Evolutionary conservation across 1,139 yeast genomes (phyloP), one percentile per base, ranked within the genome.

Genomic region (Spathaspora jeffriesii): DNA sequence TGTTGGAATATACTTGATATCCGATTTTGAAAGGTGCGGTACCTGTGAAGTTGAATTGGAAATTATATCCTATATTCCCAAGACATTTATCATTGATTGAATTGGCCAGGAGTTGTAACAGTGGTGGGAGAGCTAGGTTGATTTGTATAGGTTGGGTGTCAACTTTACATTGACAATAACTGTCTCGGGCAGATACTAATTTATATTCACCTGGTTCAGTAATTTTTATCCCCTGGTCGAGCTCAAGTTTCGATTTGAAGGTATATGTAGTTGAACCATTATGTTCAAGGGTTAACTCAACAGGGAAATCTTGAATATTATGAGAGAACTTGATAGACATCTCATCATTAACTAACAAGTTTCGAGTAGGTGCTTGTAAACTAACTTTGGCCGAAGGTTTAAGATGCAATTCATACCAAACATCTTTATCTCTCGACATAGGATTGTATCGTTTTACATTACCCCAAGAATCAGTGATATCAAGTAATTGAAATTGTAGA

Each of bases 31-130:
- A 93, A 3, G 98, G 98, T 1, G 96, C 87, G 23, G 83, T 78
- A 14, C 99, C 99, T 5, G 79, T 68, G 45, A 88, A 76, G 42
- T 81, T 85, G 53, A 92, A 91, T 42, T 79, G 79, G 49, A 90
- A 82, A 21, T 71, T 70, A 55, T 76, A 81, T 0, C 98, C 99
- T 9, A 90, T 84, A 45, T 92, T 89, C 1, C 99, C 99, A 30
- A 95, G 88, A 69, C 99, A 93, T 49, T 86, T 82, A 59, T 93
- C 98, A 32, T 82, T 72, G 2, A 92, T 81, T 2, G 91, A 84
- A 3, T 73, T 70, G 1, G 88, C 79, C 4, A 61, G 53, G 5
- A 87, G 82, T 45, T 62, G 70, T 55, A 83, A 76, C 49, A 61
- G 64, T 2, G 93, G 93, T 14, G 71, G 73, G 0, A 65, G 53